Evolutionary conservation across 73 alveolate species (phyloP).

Genomic region (Tetrahymena borealis): DNA sequence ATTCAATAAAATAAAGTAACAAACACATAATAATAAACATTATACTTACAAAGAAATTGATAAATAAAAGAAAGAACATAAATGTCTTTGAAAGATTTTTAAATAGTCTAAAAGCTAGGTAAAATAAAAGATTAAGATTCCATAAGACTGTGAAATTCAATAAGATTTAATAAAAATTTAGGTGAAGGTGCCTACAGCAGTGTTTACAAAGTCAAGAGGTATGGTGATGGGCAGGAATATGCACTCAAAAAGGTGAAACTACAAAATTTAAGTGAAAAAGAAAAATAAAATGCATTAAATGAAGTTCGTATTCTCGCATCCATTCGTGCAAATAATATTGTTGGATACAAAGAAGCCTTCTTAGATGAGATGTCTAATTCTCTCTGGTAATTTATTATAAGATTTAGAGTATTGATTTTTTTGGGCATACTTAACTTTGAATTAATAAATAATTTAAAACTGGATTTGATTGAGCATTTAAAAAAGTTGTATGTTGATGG

Average conservation of each 20-base stretch:
- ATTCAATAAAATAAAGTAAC: background rate
- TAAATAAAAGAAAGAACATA: too few species aligned
- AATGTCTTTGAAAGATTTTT: slow-evolving; percentile 41
- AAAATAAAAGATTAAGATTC: background rate
- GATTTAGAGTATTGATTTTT: slow-evolving; percentile 2
- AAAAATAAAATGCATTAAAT: slow-evolving; percentile 64
- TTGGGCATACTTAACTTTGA: too few species aligned
- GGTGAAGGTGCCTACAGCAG: slow-evolving; percentile 71
- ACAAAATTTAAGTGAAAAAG: slow-evolving; percentile 56
- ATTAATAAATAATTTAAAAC: too few species aligned
- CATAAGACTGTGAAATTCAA: background rate
- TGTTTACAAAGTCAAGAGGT: slow-evolving; percentile 61
- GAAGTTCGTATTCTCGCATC: slow-evolving; percentile 74
- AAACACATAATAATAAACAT: too few species aligned
- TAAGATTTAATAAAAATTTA: background rate
- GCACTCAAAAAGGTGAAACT: slow-evolving; percentile 70
- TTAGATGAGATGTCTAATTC: slow-evolving; percentile 59
- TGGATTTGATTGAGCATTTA: too few species aligned
- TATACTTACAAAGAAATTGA: too few species aligned
- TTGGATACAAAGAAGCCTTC: slow-evolving; percentile 70
- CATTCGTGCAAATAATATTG: slow-evolving; percentile 53
- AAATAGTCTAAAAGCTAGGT: slow-evolving; percentile 34
- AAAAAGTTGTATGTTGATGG: too few species aligned
- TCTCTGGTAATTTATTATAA: slow-evolving; percentile 4
- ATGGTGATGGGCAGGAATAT: slow-evolving; percentile 58